phyloP scores from a whole-genome alignment of 306 rosid species.

The Castanea crenata region DNA sequence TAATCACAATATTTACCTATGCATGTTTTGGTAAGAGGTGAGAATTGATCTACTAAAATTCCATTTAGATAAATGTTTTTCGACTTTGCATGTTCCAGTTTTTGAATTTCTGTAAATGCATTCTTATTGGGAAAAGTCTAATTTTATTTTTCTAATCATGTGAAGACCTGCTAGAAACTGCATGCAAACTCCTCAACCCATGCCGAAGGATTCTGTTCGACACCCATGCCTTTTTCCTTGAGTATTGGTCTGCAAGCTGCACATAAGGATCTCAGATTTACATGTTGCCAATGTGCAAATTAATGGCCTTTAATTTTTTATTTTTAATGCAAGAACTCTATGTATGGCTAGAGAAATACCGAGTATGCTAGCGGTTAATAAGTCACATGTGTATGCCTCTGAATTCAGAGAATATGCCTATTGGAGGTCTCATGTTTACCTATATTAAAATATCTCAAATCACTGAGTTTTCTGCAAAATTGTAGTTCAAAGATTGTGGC shows the following conservation, averaged over 20 bases:
- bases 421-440: neutral
- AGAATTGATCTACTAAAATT: neutral
- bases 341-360: neutral
- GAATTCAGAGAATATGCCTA: neutral
- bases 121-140: neutral
- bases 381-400: neutral
- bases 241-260: neutral
- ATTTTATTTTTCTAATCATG: neutral
- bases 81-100: neutral
- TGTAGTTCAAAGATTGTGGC: neutral
- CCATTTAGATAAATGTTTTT: neutral
- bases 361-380: neutral
- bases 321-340: neutral
- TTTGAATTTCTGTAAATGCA: neutral
- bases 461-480: neutral
- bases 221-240: neutral
- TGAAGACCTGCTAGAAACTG: neutral
- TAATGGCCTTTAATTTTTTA: neutral
- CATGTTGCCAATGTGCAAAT: neutral
- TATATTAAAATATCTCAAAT: neutral
- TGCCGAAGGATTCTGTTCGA: neutral
- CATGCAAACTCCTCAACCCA: neutral
- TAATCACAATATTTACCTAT: neutral
- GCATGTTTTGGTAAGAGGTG: neutral
- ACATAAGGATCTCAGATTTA: neutral